Conservation (phyloP, 176 grass and related monocot genomes). For the Dendrocalamus sinicus region DNA sequence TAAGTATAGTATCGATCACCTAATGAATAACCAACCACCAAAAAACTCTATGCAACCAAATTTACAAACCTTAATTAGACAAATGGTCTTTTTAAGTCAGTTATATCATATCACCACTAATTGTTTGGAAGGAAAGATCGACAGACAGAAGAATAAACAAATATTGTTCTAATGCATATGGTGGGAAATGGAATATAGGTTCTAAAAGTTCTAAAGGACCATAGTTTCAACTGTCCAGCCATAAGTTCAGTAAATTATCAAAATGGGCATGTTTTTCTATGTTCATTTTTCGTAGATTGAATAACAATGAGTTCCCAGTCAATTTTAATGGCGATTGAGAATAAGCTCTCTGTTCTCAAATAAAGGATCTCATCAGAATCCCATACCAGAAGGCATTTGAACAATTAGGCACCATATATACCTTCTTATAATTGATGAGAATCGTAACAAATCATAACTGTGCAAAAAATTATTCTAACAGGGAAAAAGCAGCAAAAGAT, state of each 20-base stretch:
- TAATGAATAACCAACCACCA: background rate
- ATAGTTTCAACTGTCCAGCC: background rate
- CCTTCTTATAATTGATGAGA: conserved; percentile 7
- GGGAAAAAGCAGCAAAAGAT: background rate
- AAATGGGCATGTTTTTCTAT: background rate
- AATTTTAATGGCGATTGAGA: background rate
- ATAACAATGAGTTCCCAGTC: background rate
- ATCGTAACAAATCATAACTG: background rate
- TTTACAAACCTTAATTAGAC: background rate
- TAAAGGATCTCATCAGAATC: conserved; percentile 7
- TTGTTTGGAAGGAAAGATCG: background rate
- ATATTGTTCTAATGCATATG: background rate
- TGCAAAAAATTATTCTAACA: conserved; percentile 10
- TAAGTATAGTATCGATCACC: background rate
- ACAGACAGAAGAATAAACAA: background rate
- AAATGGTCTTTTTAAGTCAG: background rate
- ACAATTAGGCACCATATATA: background rate
- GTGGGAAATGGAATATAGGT: background rate
- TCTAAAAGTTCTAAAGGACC: background rate
- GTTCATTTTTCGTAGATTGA: background rate
- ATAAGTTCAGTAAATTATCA: background rate
- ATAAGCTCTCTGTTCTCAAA: background rate
- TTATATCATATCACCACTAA: background rate
- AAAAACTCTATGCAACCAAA: background rate
- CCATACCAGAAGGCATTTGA: conserved; percentile 15